phyloP scores from a whole-genome alignment of 75 land plant species.

The Gnetum montanum region DNA sequence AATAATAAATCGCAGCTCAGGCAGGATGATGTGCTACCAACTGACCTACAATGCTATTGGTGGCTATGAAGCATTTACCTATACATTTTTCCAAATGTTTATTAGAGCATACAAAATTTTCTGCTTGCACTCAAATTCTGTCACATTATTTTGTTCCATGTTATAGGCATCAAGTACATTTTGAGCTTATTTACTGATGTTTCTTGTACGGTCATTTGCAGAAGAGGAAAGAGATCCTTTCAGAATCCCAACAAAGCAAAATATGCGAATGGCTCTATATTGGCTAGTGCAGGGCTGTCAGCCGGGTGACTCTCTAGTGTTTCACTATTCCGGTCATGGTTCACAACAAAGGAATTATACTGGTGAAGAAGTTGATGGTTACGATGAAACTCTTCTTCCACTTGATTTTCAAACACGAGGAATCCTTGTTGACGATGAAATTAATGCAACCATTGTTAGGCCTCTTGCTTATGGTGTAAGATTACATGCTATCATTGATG shows the following conservation, averaged over 20 bases:
- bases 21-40: too few relatives aligned
- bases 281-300: conserved; percentile 88
- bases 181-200: too few relatives aligned
- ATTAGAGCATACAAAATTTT: too few relatives aligned
- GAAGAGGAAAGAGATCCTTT: too few relatives aligned
- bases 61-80: too few relatives aligned
- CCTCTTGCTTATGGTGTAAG: conserved; percentile 64
- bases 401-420: conserved; percentile 75
- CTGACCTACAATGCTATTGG: too few relatives aligned
- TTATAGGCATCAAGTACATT: too few relatives aligned
- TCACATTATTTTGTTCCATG: too few relatives aligned
- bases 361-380: conserved; percentile 84
- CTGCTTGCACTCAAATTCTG: too few relatives aligned
- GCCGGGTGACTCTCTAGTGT: conserved; percentile 74
- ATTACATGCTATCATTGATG: conserved; percentile 81
- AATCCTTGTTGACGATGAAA: conserved; percentile 77
- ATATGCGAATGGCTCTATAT: conserved; percentile 61
- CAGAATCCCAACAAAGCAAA: conserved; percentile 58
- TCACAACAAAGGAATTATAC: conserved; percentile 58
- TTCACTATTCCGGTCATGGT: conserved; percentile 91
- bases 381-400: conserved; percentile 74
- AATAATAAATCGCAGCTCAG: too few relatives aligned
- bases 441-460: conserved; percentile 71
- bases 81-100: too few relatives aligned
- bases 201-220: too few relatives aligned